A percentile compares a stretch with the other conserved stretches of the same genome.
Evolutionary conservation across 2,329 filamentous ascomycete species (phyloP).

Genomic region (Cercospora berteroae): DNA sequence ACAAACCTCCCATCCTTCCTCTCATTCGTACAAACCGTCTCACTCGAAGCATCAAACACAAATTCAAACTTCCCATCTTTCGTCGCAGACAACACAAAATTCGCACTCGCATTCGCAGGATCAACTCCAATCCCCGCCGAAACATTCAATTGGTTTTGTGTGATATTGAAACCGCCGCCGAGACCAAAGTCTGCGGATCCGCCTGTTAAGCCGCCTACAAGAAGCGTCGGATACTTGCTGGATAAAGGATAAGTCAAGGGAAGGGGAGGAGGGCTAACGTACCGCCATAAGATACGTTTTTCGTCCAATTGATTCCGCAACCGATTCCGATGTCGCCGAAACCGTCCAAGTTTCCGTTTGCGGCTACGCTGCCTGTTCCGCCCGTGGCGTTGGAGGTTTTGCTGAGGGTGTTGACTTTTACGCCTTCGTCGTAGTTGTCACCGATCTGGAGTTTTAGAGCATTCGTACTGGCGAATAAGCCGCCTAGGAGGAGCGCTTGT

Average conservation of each 20-base stretch:
- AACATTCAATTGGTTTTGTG: conserved; percentile 17
- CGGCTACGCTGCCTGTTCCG: conserved; percentile 20
- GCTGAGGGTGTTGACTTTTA: conserved; percentile 8
- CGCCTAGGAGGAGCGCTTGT: background rate
- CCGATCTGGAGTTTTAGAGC: background rate
- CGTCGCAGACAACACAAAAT: conserved; percentile 19
- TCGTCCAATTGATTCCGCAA: conserved; percentile 25
- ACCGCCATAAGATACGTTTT: conserved; percentile 22
- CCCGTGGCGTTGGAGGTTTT: conserved; percentile 20
- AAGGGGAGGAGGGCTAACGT: background rate
- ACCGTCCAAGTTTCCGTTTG: conserved; percentile 14
- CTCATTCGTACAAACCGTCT: background rate
- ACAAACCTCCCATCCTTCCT: background rate
- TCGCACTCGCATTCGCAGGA: conserved; percentile 15
- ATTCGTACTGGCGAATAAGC: background rate
- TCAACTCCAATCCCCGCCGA: conserved; percentile 23
- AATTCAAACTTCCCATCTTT: conserved; percentile 22
- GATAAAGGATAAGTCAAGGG: no score
- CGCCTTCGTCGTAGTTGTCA: background rate
- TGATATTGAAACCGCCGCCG: conserved; percentile 24
- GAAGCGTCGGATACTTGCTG: no score
- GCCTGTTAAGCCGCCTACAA: conserved; percentile 18
- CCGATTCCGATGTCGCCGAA: conserved; percentile 22
- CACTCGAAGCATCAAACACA: conserved; percentile 13
- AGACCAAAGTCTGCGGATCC: conserved; percentile 23